Evolutionary conservation across 768 basidiomycete genomes (phyloP).

Genomic region (Coprinellus micaceus): DNA sequence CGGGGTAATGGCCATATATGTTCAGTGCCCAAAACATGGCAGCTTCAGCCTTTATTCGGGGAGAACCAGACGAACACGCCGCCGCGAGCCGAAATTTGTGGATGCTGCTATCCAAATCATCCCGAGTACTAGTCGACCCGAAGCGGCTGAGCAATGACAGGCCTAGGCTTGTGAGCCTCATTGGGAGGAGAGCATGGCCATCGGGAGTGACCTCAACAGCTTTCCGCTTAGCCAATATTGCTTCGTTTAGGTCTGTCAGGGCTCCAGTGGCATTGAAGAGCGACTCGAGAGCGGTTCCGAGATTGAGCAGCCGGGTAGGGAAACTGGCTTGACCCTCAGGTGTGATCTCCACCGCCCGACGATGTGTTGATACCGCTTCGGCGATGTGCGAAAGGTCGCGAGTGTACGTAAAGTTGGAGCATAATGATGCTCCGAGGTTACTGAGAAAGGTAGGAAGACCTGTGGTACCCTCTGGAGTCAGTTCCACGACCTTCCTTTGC

Average conservation of each 20-base stretch:
- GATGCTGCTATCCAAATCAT: not conserved
- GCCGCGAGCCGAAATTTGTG: not conserved
- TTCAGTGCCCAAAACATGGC: not conserved
- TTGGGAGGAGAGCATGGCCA: not conserved
- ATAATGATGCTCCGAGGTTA: conserved; percentile 17
- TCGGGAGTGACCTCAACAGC: not conserved
- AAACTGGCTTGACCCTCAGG: conserved; percentile 5
- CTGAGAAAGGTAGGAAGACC: not conserved
- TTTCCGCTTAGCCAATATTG: not conserved
- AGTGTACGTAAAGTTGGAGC: conserved; percentile 1
- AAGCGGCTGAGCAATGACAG: not conserved
- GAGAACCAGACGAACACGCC: not conserved
- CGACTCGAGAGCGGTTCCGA: conserved; percentile 4
- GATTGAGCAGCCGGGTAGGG: not conserved
- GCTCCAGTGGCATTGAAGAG: no score
- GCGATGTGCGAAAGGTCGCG: conserved; percentile 10
- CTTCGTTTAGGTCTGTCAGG: no score
- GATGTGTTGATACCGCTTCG: conserved; percentile 8
- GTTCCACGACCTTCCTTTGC: conserved; percentile 1
- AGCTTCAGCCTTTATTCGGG: not conserved
- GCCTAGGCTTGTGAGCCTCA: not conserved
- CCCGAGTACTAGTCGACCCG: not conserved
- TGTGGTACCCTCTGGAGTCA: not conserved
- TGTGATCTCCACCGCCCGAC: conserved; percentile 10
- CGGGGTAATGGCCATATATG: not conserved